Conservation (phyloP, 148 eudicot genomes). For the Agrostemma githago region DNA sequence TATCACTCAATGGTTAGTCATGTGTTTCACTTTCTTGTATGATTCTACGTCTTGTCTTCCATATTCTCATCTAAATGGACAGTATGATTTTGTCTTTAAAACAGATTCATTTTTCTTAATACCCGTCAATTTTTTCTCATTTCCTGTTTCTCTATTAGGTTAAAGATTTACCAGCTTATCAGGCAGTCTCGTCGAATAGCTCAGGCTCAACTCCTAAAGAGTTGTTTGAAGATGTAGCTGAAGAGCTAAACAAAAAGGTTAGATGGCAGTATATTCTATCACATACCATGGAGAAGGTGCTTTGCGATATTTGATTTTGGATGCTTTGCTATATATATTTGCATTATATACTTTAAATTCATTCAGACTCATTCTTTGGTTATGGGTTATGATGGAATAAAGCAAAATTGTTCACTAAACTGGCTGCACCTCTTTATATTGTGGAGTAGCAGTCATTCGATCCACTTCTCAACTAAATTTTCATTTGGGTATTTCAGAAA, state of each 20-base stretch:
- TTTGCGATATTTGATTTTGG: not conserved
- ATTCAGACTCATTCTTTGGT: too few species aligned
- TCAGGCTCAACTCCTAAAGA: constrained; percentile 88
- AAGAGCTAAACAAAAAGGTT: constrained; percentile 90
- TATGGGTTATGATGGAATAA: too few species aligned
- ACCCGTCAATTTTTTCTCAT: not conserved
- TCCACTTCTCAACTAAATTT: too few species aligned
- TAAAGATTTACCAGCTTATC: constrained; percentile 73
- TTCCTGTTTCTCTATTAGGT: constrained; percentile 44
- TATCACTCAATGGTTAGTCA: constrained; percentile 68
- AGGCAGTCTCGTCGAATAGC: constrained; percentile 81
- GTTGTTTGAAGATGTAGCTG: constrained; percentile 84
- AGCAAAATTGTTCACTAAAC: too few species aligned
- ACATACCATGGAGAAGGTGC: not conserved
- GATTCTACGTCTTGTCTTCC: not conserved
- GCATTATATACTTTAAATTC: not conserved
- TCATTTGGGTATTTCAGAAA: too few species aligned
- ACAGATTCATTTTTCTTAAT: not conserved
- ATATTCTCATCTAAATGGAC: not conserved
- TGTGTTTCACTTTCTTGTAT: constrained; percentile 7
- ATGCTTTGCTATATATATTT: not conserved
- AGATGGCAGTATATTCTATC: not conserved
- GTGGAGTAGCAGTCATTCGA: too few species aligned
- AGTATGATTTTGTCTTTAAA: not conserved
- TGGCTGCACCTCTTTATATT: too few species aligned